Base-by-base conservation (phyloP, 768 basidiomycete genomes). In the Flagelloscypha sp. region DNA sequence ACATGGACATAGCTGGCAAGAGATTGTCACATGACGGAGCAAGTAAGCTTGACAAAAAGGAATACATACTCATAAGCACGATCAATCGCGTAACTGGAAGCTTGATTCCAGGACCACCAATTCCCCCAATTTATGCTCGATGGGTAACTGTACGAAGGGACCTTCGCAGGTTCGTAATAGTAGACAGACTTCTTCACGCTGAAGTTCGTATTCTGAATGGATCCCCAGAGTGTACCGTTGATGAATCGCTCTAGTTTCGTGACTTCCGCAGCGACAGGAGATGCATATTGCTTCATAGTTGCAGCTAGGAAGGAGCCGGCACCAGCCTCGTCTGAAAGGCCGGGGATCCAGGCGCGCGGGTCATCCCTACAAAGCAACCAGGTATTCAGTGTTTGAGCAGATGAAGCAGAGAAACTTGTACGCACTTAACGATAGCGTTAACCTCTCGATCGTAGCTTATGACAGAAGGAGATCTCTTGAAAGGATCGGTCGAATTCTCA, bases 301-400 rank as follows among this genome's bases (percentile, higher is more conserved):
- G 68, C 72, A 6, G 74, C 70, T 10, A 76, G 46, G 70, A 71
- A 74, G 16, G 71, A 72, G 8, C 72, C 72, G 1, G 74, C 72
- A 19, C 74, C 74, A n/a, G 68, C 74, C 49, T 76, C 74, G 43
- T 76, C 72, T 33, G 70, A 72, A 40, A 74, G 45, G 0, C 74
- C 74, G n/a, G 71, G 65, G 34, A 76, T 76, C 74, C 74, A 76
- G 10, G 71, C 70, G 24, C 74, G n/a, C n/a, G n/a, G n/a, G n/a
- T n/a, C n/a, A n/a, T n/a, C n/a, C n/a, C n/a, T n/a, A n/a, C n/a
- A n/a, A n/a, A n/a, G n/a, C n/a, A n/a, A n/a, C n/a, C n/a, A n/a
- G n/a, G n/a, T n/a, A n/a, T n/a, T n/a, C n/a, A n/a, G n/a, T n/a
- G n/a, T n/a, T n/a, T n/a, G n/a, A n/a, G n/a, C n/a, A n/a, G n/a